Percentiles rank a stretch among this genome's conserved stretches.
These are phyloP conservation scores for Boletus vermiculosoides DNA, from an alignment of 768 basidiomycete genomes.

Conservation along the genomic window DNA sequence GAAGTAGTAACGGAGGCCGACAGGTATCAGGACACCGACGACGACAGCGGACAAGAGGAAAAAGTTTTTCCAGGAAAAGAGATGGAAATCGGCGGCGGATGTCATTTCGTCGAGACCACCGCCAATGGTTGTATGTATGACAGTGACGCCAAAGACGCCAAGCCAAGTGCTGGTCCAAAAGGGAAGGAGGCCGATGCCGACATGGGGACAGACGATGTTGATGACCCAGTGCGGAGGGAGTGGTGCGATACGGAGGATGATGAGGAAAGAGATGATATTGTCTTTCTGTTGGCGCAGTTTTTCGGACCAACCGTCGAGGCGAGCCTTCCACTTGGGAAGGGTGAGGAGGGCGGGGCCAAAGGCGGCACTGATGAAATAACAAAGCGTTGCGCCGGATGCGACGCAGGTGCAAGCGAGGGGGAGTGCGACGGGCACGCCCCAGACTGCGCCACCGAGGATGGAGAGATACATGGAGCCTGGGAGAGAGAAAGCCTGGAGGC, in stretches of 20 bases:
- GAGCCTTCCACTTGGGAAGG: conserved; percentile 79
- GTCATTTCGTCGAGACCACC: conserved; percentile 96
- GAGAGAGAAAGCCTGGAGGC: conserved; percentile 93
- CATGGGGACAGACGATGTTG: conserved; percentile 88
- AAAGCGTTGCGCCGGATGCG: conserved; percentile 85
- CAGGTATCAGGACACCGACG: conserved; percentile 90
- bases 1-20: conserved; percentile 84
- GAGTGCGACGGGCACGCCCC: conserved; percentile 84
- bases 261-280: conserved; percentile 88
- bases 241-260: conserved; percentile 92
- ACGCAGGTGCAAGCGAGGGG: conserved; percentile 92
- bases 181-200: conserved; percentile 78
- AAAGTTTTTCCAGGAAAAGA: conserved; percentile 91
- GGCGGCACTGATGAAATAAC: conserved; percentile 89
- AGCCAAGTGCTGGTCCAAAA: conserved; percentile 93
- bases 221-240: conserved; percentile 97
- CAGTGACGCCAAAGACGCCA: conserved; percentile 85
- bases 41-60: conserved; percentile 81
- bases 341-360: conserved; percentile 90
- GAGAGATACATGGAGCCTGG: conserved; percentile 98
- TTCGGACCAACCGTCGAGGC: conserved; percentile 77
- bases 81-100: conserved; percentile 86
- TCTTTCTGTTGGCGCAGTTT: conserved; percentile 78
- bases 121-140: conserved; percentile 95
- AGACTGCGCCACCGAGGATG: conserved; percentile 93